Evolutionary conservation across 352 stramenopile genomes (phyloP), one percentile per base, ranked within the genome.

Genomic region (Phytophthora pinifolia): DNA sequence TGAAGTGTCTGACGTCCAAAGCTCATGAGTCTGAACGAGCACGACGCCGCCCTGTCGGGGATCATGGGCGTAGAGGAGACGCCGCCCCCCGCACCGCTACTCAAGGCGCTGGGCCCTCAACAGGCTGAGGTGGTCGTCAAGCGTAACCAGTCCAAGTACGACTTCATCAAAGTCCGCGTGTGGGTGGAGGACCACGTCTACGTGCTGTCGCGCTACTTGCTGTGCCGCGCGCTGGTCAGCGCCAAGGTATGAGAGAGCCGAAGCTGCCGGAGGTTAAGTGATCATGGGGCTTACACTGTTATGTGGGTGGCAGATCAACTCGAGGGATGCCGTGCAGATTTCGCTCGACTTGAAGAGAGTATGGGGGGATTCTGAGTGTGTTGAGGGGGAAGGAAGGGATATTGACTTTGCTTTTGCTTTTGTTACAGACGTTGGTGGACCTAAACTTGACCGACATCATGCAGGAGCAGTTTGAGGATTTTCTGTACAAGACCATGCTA

Each of bases 141-240:
- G 63, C 75, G 83, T 22, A 95, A 95, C 65, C 83, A 95, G 66
- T 93, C 82, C 31, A 95, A 95, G 61, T 95, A 95, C 65, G 86
- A 95, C 54, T 95, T 93, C 48, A 79, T 95, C 54, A 95, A 94
- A 66, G 86, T 95, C 57, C 86, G 86, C 56, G 86, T 95, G 43
- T 95, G 86, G 86, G 82, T 95, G 38, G 78, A 89, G 51, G 86
- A 95, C 70, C 86, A 95, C 47, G 84, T 93, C 34, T 95, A 95
- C 75, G 86, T 95, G 45, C 67, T 95, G 39, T 95, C 86, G 50
- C 72, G 86, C 39, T 95, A 95, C 54, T 53, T 95, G 46, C 68
- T 95, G 51, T 95, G 78, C 22, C 81, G 86, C 37, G 82, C 86
- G 52, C 71, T 95, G 30, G 84, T 95, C 31, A 86, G 83, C 61